phyloP scores from a whole-genome alignment of 306 rosid species.

The barrel medic (Medicago truncatula) region MtrunA17r5.0-ANR NC_053046.1:43404501-43405000 shows the following conservation, averaged over 20 bases:
- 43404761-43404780: too few relatives aligned
- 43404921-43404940: slow-evolving; percentile 43
- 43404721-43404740: not conserved
- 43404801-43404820: not conserved
- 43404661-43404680: not conserved
- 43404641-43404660: not conserved
- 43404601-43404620: too few relatives aligned
- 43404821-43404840: not conserved
- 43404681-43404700: not conserved
- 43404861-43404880: slow-evolving; percentile 26
- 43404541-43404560: too few relatives aligned
- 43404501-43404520: too few relatives aligned
- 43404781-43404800: too few relatives aligned
- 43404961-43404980: slow-evolving; percentile 39
- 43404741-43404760: too few relatives aligned
- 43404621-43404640: not conserved
- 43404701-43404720: not conserved
- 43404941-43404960: slow-evolving; percentile 41
- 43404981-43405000: slow-evolving; percentile 46
- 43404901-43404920: slow-evolving; percentile 42
- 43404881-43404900: slow-evolving; percentile 21
- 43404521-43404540: too few relatives aligned
- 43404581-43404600: too few relatives aligned
- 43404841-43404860: too few relatives aligned
- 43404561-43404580: too few relatives aligned